Base-by-base conservation (phyloP, 495 filamentous ascomycete genomes). In the Aspergillus hancockii region DNA sequence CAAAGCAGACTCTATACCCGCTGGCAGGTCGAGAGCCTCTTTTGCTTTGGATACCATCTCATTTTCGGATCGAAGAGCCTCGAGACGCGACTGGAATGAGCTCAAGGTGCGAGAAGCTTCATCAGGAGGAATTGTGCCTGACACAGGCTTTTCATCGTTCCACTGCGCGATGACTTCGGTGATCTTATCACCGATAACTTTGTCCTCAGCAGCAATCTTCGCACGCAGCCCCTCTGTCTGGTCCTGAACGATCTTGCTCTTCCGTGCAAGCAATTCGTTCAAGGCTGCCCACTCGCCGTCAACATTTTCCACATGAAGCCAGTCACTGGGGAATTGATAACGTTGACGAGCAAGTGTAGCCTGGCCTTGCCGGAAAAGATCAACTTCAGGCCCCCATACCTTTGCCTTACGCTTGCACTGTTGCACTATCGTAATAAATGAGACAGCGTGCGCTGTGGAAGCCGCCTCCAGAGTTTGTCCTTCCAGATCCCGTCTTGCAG, bases 351-450 rank as follows among this genome's bases (percentile, higher is more conserved):
- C 82, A 8, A 99, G 81, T 0, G 92, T 93, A 16, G 91, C 93
- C 71, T 98, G 91, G 43, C 95, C 94, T 71, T 96, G 92, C 18
- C 91, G 85, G 78, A 99, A 99, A 2, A 90, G 86, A 63, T 97
- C 93, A 18, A 99, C 88, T 64, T 99, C 94, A 1, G 93, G 92
- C 34, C 91, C 91, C 94, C 94, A 99, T 0, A 88, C 80, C 69
- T 90, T 91, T 43, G 92, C 92, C 67, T 94, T 93, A 22, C 91
- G 87, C 77, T 93, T 95, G 73, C 91, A 97, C 58, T 89, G 90
- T 73, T 99, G 95, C 10, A 99, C 94, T 55, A 92, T 91, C 0
- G 94, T 98, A 67, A 99, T 99, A 76, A 98, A 99, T 28, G 93
- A 90, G 14, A 99, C 95, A 13, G 95, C 95, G 70, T 97, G 91